Base-by-base conservation (phyloP, 805 yeast genomes). In the Barnettozyma vustinii region DNA sequence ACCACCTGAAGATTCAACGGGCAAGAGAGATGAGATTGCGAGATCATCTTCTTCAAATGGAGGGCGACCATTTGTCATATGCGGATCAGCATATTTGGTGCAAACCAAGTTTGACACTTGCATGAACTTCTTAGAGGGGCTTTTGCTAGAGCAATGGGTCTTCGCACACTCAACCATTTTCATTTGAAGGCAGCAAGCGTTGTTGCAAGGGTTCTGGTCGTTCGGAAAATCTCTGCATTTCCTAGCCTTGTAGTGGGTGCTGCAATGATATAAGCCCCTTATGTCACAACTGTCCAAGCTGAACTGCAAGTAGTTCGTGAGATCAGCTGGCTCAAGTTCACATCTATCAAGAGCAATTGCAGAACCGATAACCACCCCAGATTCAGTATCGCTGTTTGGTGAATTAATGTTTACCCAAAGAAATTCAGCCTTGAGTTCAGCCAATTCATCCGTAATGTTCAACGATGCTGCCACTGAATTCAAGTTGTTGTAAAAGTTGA, bases 171-270 rank as follows among this genome's bases (percentile, higher is more conserved):
- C 41, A 0, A 55, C 60, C 62, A 58, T 58, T 33, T 54, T 47
- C 9, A 52, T 55, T 41, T 57, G 56, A 15, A 55, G 53, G 47
- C 63, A 60, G 42, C 63, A 60, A 7, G 63, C 63, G 33, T 46
- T 51, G 42, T 58, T 58, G 33, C 63, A 60, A 0, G 51, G 50
- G 35, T 58, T 58, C 5, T 46, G 16, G 0, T 53, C 57, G 3
- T 39, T 5, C 16, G 55, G 42, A 35, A 36, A 48, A 1, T 45
- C 41, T 33, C 46, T 21, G 54, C 63, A 60, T 16, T 52, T 50
- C 3, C 16, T 44, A 4, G 42, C 47, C 45, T 53, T 57, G 36
- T 47, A 56, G 7, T 51, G 52, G 36, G 57, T 58, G 32, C 57
- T 60, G 47, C 64, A 60, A 13, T 52, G 44, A 33, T 47, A 60